These are phyloP conservation scores for Saccharomycopsis phalli DNA, from an alignment of 1,139 yeast genomes.

Conservation along the genomic window DNA sequence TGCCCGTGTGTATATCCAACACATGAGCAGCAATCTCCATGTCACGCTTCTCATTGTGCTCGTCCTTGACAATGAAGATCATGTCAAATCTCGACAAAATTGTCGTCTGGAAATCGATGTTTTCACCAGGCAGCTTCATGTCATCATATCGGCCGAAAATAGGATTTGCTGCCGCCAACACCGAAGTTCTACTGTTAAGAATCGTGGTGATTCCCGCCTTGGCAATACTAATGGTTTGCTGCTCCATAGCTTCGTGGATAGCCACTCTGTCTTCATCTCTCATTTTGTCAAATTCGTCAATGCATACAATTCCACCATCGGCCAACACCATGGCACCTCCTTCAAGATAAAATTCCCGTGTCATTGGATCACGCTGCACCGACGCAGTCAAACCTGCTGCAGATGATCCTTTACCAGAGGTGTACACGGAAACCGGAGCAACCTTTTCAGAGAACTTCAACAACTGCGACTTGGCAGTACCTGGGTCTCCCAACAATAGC, in stretches of 20 bases:
- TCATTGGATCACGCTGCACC: constrained; percentile 82
- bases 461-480: constrained; percentile 95
- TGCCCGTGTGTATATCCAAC: constrained; percentile 87
- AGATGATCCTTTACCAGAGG: constrained; percentile 98
- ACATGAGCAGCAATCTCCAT: constrained; percentile 90
- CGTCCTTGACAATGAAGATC: constrained; percentile 96
- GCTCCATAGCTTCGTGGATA: constrained; percentile 99
- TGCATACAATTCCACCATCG: constrained; percentile 98
- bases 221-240: constrained; percentile 97
- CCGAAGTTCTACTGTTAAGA: constrained; percentile 90
- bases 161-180: constrained; percentile 97
- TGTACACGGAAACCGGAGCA: constrained; percentile 89
- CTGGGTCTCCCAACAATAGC: constrained; percentile 91
- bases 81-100: constrained; percentile 95
- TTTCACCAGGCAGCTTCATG: constrained; percentile 93
- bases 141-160: constrained; percentile 95
- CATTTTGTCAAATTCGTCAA: constrained; percentile 98
- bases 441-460: constrained; percentile 92
- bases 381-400: constrained; percentile 99
- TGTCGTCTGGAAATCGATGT: constrained; percentile 95
- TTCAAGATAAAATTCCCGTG: constrained; percentile 89
- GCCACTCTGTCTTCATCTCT: constrained; percentile 98
- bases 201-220: constrained; percentile 98
- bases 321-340: constrained; percentile 99
- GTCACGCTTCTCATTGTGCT: constrained; percentile 81